Evolutionary conservation across 345 rosid genomes (phyloP).

Genomic region (Camelina sativa): DNA sequence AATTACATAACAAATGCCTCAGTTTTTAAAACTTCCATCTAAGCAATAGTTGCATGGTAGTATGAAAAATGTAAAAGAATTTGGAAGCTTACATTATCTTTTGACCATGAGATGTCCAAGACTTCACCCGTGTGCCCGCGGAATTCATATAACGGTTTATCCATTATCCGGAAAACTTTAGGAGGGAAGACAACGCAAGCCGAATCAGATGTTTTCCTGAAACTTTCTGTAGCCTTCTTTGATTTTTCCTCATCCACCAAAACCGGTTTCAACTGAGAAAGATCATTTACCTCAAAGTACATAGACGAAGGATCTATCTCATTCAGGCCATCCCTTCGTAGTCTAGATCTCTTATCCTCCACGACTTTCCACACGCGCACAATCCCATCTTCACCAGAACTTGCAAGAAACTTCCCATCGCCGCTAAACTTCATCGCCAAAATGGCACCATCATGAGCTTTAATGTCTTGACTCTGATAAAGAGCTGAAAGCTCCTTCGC

Average conservation of each 20-base stretch:
- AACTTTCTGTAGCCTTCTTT: conserved; percentile 50
- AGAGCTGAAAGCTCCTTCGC: conserved; percentile 81
- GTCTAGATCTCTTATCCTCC: conserved; percentile 61
- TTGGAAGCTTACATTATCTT: conserved; percentile 60
- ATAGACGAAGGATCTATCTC: conserved; percentile 72
- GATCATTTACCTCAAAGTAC: conserved; percentile 70
- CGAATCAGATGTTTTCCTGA: conserved; percentile 73
- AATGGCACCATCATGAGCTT: conserved; percentile 72
- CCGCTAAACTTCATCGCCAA: conserved; percentile 77
- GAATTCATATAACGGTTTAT: conserved; percentile 72
- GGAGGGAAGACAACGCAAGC: conserved; percentile 77
- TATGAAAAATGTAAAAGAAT: conserved; percentile 7
- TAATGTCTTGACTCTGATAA: conserved; percentile 71
- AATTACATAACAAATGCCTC: conserved; percentile 25
- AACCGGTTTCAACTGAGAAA: conserved; percentile 69
- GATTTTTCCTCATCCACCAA: conserved; percentile 58
- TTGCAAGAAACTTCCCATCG: conserved; percentile 80
- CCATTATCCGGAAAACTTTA: conserved; percentile 73
- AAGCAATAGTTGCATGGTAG: conserved; percentile 16
- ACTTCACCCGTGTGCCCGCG: conserved; percentile 69
- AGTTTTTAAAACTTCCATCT: conserved; percentile 8
- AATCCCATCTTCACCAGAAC: conserved; percentile 75
- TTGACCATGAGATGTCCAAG: conserved; percentile 85
- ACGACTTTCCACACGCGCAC: conserved; percentile 76
- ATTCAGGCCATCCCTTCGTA: conserved; percentile 52